Evolutionary conservation across 2,329 filamentous ascomycete genomes (phyloP), one percentile per base, ranked within the genome.

Genomic region (Intubia oerlemansii): DNA sequence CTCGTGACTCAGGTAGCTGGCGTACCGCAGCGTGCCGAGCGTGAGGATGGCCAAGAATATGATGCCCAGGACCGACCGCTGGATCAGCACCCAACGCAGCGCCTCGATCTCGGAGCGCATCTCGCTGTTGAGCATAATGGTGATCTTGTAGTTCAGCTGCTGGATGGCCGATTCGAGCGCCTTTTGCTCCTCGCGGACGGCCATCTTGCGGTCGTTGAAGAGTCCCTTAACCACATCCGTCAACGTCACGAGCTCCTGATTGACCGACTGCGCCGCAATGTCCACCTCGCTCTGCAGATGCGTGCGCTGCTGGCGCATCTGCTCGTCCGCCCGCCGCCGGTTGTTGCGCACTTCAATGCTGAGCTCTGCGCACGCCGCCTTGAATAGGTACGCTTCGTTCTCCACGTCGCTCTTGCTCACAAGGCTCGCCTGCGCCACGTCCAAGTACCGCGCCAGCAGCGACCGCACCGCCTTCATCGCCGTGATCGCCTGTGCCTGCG

Each of bases 131-230:
- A 98, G 62, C 23, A 68, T 63, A 18, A 92, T 81, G 14, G 79
- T 90, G 48, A 98, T 95, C 48, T 91, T 88, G 53, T 95, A 92
- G 51, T 85, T 91, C 40, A 95, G 63, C 54, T 92, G 77, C 58
- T 93, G 84, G 36, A 92, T 84, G 41, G 73, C 73, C 28, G 76
- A 78, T 45, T 95, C 85, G 44, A 79, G 75, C 6, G 62, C 62
- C 44, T 82, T 73, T 51, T 93, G 82, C 48, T 93, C 79, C 49
- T 85, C 78, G 31, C 82, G 60, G 2, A 91, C 82, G 3, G 70
- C 67, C 78, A 95, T 91, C 47, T 85, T 88, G 24, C 90, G 69
- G 46, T 98, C 85, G 44, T 95, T 85, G 47, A 95, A 93, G 62
- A 93, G 76, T 32, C 81, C 85, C 46, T 84, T 81, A n/a, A 95